A percentile compares a stretch with the other conserved stretches of the same genome.
Conservation (phyloP, 2,329 filamentous ascomycete species). For the Colletotrichum eleusines region DNA sequence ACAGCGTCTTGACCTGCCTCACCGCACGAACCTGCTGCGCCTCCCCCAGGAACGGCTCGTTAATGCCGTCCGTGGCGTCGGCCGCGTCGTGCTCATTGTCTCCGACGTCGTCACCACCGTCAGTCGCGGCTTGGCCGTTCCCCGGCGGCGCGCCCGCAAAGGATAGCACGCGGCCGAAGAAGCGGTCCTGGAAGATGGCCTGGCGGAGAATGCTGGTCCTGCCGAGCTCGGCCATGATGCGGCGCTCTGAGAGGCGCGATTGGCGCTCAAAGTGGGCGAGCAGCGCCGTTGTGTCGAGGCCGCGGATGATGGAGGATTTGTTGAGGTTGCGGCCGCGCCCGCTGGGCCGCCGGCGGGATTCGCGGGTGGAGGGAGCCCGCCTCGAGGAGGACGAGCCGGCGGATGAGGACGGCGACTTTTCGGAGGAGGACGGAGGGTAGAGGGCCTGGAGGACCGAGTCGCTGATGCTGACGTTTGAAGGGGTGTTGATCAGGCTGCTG, state of each 20-base stretch:
- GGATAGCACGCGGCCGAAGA: slow-evolving; percentile 6
- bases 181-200: slow-evolving; percentile 20
- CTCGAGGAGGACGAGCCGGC: neutral
- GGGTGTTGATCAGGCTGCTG: neutral
- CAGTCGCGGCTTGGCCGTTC: no score
- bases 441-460: neutral
- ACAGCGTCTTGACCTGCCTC: neutral
- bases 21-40: slow-evolving; percentile 12
- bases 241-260: slow-evolving; percentile 28
- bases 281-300: slow-evolving; percentile 18
- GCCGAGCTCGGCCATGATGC: slow-evolving; percentile 25
- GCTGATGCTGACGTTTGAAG: neutral
- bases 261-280: slow-evolving; percentile 29
- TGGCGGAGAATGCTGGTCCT: slow-evolving; percentile 24
- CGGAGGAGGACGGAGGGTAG: no score
- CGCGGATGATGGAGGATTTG: neutral
- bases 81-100: no score
- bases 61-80: neutral
- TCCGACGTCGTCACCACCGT: neutral
- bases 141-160: neutral
- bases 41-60: slow-evolving; percentile 1
- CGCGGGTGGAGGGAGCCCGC: neutral
- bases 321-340: neutral
- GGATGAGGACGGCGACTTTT: neutral
- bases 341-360: neutral